Base-by-base conservation (phyloP, 257 asterid species). In the Misopates orontium region DNA sequence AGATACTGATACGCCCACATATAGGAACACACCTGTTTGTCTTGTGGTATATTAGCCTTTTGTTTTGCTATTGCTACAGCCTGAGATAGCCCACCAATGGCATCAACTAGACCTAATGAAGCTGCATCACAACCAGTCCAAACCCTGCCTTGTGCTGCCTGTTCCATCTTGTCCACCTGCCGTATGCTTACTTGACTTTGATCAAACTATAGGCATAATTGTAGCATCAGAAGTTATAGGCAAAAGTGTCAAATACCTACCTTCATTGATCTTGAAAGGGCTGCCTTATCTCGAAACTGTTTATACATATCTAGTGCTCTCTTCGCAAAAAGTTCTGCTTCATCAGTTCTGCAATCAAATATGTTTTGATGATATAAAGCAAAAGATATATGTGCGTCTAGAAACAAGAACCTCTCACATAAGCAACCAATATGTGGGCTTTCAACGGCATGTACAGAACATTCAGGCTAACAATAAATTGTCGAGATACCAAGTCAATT, bases 51-150 rank as follows among this genome's bases (percentile, higher is more conserved):
- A 70, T 85, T 82, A 42, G 94, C 96, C 81, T 82, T 85, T 63
- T 80, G 81, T 74, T 88, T 88, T 47, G 96, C 96, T 68, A 88
- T 88, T 28, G 96, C 94, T 53, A 88, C 84, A 62, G 96, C 86
- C 56, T 84, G 85, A 64, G 85, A 82, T 52, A 85, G 66, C 39
- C 96, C 96, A n/a, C 96, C 93, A 36, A 88, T 77, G 24, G 94
- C 93, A 80, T 88, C 96, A 71, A 88, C 81, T 17, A 88, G 86
- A 59, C 96, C 91, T 17, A 79, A 83, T 40, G 82, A 73, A 69
- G 79, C 85, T 24, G 96, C 93, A 71, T 85, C 93, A 42, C 77
- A 79, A 52, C 96, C 96, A 19, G 83, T 78, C 95, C 90, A 86
- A 61, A 86, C 95, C 74, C 95, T 84, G 56, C 90, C 95, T 64